These are phyloP conservation scores for Diaporthe aspalathi DNA, from an alignment of 2,329 filamentous ascomycete species.

Conservation along the genomic window DNA sequence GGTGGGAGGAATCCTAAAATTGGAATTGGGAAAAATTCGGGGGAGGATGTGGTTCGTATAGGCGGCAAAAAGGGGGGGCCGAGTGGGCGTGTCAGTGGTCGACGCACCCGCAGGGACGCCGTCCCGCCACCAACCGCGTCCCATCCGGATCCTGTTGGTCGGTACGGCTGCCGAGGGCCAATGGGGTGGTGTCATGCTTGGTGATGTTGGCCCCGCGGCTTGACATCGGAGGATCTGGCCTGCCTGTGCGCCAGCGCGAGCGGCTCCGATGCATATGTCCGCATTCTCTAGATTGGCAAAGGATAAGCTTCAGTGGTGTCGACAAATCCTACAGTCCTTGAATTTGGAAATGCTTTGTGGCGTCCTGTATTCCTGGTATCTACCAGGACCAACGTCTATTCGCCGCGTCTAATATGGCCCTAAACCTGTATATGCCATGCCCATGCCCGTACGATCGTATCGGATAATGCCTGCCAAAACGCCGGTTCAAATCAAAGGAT, in stretches of 20 bases:
- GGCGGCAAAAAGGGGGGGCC: constrained; percentile 23
- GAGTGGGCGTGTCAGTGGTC: background rate
- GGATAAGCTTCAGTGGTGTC: background rate
- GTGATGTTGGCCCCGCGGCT: constrained; percentile 8
- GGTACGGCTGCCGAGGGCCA: background rate
- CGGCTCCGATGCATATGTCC: background rate
- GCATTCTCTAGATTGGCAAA: background rate
- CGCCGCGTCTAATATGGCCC: background rate
- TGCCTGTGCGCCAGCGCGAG: background rate
- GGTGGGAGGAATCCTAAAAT: constrained; percentile 7
- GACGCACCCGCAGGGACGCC: background rate
- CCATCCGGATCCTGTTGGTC: constrained; percentile 13
- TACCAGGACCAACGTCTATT: background rate
- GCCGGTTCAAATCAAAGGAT: background rate
- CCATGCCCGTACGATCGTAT: background rate
- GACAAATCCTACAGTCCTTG: background rate
- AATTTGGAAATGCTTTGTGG: background rate
- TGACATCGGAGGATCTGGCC: constrained; percentile 10
- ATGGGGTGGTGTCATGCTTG: background rate
- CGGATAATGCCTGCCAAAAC: background rate
- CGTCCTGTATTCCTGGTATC: background rate
- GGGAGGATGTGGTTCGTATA: background rate
- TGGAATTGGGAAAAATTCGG: constrained; percentile 7
- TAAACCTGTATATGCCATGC: background rate
- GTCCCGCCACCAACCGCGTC: constrained; percentile 1